phyloP scores from a whole-genome alignment of 805 yeast genomes.

The Maudiozyma pseudohumilis region DNA sequence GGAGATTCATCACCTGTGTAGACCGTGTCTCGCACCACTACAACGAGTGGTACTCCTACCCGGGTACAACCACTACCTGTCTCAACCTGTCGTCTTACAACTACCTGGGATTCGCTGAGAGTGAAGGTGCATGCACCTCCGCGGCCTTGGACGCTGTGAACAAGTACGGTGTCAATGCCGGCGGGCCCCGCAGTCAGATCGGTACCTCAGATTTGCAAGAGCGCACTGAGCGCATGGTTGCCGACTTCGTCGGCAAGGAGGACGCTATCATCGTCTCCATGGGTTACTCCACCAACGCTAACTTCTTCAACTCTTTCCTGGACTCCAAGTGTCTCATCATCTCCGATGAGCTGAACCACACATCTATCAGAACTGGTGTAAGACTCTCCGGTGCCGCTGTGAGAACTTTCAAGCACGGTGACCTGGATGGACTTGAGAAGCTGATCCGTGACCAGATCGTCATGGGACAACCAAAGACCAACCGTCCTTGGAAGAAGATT shows the following conservation, averaged over 20 bases:
- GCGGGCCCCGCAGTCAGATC: conserved; percentile 63
- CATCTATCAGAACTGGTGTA: conserved; percentile 91
- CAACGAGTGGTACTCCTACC: conserved; percentile 55
- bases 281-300: conserved; percentile 95
- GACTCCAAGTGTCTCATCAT: conserved; percentile 85
- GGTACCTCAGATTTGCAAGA: conserved; percentile 73
- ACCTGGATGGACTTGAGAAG: conserved; percentile 69
- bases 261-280: conserved; percentile 78
- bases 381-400: conserved; percentile 89
- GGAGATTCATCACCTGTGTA: conserved; percentile 74
- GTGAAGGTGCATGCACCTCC: conserved; percentile 84
- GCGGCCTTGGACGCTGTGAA: conserved; percentile 52
- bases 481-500: conserved; percentile 91
- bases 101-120: conserved; percentile 94
- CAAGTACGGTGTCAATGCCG: conserved; percentile 66
- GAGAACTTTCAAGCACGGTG: conserved; percentile 85
- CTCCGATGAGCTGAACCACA: conserved; percentile 90
- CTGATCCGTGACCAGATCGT: conserved; percentile 75
- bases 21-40: conserved; percentile 65
- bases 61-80: conserved; percentile 69
- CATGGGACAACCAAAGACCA: conserved; percentile 90
- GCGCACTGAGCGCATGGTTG: conserved; percentile 66
- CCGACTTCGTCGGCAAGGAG: conserved; percentile 84
- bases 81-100: conserved; percentile 85
- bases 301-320: conserved; percentile 69